A percentile compares a stretch with the other conserved stretches of the same genome.
These are phyloP conservation scores for Aureoboletus auriporus DNA, from an alignment of 768 basidiomycete species.

Conservation along the genomic window DNA sequence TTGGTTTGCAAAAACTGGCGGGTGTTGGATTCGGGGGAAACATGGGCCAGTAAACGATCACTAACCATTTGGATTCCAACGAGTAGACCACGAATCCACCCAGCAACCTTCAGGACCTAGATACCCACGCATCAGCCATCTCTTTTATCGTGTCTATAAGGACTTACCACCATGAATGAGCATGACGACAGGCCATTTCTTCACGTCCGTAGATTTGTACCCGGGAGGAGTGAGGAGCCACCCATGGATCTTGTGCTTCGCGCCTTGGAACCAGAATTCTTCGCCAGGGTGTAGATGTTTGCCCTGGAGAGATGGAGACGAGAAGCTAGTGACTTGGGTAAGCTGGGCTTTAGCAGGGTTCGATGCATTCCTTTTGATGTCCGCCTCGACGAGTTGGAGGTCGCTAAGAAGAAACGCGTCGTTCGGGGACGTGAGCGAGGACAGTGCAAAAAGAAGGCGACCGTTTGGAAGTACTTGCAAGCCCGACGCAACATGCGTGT, in stretches of 20 bases:
- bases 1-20: slow-evolving; percentile 71
- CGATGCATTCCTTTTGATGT: slow-evolving; percentile 31
- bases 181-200: slow-evolving; percentile 77
- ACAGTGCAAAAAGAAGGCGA: slow-evolving; percentile 67
- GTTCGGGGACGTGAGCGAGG: slow-evolving; percentile 75
- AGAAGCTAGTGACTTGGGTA: slow-evolving; percentile 63
- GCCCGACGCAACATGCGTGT: slow-evolving; percentile 52
- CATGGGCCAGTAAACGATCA: not conserved
- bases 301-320: slow-evolving; percentile 47
- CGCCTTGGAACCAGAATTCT: slow-evolving; percentile 89
- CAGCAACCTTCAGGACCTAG: slow-evolving; percentile 78
- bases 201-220: slow-evolving; percentile 58
- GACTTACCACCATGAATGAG: slow-evolving; percentile 73
- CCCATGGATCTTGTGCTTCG: slow-evolving; percentile 74
- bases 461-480: slow-evolving; percentile 57
- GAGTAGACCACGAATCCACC: slow-evolving; percentile 87
- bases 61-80: slow-evolving; percentile 87
- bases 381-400: slow-evolving; percentile 41
- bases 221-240: slow-evolving; percentile 82
- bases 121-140: slow-evolving; percentile 1
- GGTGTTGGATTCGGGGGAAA: not conserved
- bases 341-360: slow-evolving; percentile 32
- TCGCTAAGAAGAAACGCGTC: slow-evolving; percentile 65
- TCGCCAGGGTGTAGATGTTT: slow-evolving; percentile 64
- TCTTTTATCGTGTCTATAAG: slow-evolving; percentile 2